phyloP scores from a whole-genome alignment of 352 stramenopile genomes.

The Phytophthora sansomeana region DNA sequence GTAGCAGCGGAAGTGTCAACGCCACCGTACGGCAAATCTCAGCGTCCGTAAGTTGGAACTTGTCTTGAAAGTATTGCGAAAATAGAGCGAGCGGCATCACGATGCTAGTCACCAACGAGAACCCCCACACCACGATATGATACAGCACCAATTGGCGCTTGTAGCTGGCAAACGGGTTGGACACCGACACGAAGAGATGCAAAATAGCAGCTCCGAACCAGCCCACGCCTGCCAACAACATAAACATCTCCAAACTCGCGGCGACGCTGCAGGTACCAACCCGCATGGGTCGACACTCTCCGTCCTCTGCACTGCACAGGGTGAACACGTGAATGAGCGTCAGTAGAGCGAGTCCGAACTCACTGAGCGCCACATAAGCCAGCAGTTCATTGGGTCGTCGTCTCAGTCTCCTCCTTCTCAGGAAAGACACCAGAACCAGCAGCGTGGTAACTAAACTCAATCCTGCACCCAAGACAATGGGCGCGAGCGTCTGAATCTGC shows the following conservation, averaged over 20 bases:
- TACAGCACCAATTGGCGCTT: conserved; percentile 66
- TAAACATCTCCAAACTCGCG: conserved; percentile 62
- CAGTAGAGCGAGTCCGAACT: conserved; percentile 59
- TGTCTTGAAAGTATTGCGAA: conserved; percentile 38
- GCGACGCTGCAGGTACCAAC: conserved; percentile 47
- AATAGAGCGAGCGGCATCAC: conserved; percentile 57
- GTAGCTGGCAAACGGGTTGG: conserved; percentile 82
- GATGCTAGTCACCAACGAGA: conserved; percentile 53
- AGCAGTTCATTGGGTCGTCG: conserved; percentile 73
- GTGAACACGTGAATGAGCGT: conserved; percentile 55
- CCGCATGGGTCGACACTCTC: conserved; percentile 47
- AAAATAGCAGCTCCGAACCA: conserved; percentile 80
- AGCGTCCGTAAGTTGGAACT: conserved; percentile 49
- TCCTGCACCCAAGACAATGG: conserved; percentile 53
- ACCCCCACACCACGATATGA: conserved; percentile 60
- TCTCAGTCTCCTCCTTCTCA: conserved; percentile 41
- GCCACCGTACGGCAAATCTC: conserved; percentile 63
- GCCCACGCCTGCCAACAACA: conserved; percentile 63
- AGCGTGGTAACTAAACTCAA: conserved; percentile 63
- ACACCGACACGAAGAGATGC: conserved; percentile 77
- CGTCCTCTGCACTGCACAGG: conserved; percentile 47
- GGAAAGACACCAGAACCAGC: conserved; percentile 62
- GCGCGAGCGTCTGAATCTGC: conserved; percentile 48
- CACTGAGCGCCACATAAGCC: conserved; percentile 68
- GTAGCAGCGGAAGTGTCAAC: conserved; percentile 59